Base-by-base conservation (phyloP, 257 asterid species). In the Solanum pinnatisectum region DNA sequence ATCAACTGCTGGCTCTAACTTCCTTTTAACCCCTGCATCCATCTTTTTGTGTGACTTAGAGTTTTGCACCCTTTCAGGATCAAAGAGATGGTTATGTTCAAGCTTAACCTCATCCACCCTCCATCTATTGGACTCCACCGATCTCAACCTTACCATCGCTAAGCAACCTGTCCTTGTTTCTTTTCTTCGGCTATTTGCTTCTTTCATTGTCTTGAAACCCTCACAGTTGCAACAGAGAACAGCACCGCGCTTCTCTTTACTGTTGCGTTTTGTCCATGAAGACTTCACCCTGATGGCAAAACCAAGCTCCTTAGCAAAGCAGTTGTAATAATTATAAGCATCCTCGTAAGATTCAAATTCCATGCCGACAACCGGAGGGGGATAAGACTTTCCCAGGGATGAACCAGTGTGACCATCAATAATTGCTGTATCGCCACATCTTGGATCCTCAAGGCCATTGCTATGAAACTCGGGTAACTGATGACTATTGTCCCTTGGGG, bases 141-240 rank as follows among this genome's bases (percentile, higher is more conserved):
- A 89, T 86, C 98, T 93, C 93, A 94, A 88, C 89, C 98, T 91
- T 89, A 96, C 76, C 98, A 96, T 96, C 25, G 98, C 98, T 85
- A 92, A 94, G 88, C 98, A 96, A 63, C 98, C 98, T 0, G 98
- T 95, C 89, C 98, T 92, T 39, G 98, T 95, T 89, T 96, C 98
- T 90, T 93, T 92, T 67, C 96, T 90, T 65, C 95, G 87, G 65
- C 93, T 94, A 92, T 91, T 95, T 74, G 92, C 97, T 88, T 94
- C 97, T 91, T 95, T 96, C 87, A 92, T 92, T 89, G 94, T 92
- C 88, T 95, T 95, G 92, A 95, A 96, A 86, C 98, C 98, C 90
- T 95, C 98, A 89, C 97, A 92, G 86, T 95, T 96, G 93, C 98
- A 96, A 87, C 98, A 96, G 70, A 96, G 94, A 46, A 96, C 98